Conservation (phyloP, 1,139 yeast genomes). For the Maudiozyma humilis region DNA sequence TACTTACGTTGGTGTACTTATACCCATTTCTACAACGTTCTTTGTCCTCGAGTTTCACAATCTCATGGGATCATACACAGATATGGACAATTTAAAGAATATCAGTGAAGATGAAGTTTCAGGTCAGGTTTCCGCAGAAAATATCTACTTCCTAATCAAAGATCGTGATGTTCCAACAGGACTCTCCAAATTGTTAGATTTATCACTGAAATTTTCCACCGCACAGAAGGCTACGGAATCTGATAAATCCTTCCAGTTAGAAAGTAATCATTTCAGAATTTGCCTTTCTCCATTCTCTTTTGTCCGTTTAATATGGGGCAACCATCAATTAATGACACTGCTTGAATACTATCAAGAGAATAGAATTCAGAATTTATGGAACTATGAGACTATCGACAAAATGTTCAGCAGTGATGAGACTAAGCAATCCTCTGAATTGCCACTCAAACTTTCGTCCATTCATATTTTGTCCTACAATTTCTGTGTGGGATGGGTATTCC, state of each 20-base stretch:
- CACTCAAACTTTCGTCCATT: conserved; percentile 34
- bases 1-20: conserved; percentile 24
- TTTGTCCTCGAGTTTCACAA: conserved; percentile 26
- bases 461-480: conserved; percentile 58
- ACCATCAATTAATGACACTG: conserved; percentile 15
- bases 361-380: conserved; percentile 13
- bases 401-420: not conserved
- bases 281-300: conserved; percentile 48
- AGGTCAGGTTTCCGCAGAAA: conserved; percentile 24
- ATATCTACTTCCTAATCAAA: conserved; percentile 24
- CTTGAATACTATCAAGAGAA: conserved; percentile 17
- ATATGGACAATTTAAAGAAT: conserved; percentile 9
- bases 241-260: conserved; percentile 45
- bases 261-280: conserved; percentile 49
- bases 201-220: conserved; percentile 29
- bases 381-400: conserved; percentile 4
- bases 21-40: conserved; percentile 25
- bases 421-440: conserved; percentile 6
- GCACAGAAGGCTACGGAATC: conserved; percentile 25
- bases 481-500: conserved; percentile 72
- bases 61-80: conserved; percentile 16
- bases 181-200: conserved; percentile 37
- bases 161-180: conserved; percentile 24
- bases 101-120: conserved; percentile 10
- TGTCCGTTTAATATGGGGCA: conserved; percentile 35